Evolutionary conservation across 2,329 filamentous ascomycete species (phyloP).

Genomic region (Hypoxylon sp.): DNA sequence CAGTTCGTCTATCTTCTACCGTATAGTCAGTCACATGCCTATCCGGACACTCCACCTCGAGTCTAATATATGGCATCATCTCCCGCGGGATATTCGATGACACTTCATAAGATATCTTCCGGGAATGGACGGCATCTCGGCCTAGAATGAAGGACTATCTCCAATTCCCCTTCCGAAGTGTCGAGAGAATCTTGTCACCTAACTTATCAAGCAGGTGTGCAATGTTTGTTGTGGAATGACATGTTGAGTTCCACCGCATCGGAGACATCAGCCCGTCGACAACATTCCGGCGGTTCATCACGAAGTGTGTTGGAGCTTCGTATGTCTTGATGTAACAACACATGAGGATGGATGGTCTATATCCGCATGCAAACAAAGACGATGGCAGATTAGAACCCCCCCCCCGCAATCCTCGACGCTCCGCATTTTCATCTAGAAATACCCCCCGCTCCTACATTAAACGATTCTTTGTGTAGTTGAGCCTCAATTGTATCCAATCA

Average conservation of each 20-base stretch:
- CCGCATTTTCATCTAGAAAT: slow-evolving; percentile 29
- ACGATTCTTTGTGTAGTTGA: slow-evolving; percentile 34
- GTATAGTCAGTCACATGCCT: slow-evolving; percentile 30
- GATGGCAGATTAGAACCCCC: slow-evolving; percentile 12
- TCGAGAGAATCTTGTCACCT: slow-evolving; percentile 19
- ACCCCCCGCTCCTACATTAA: slow-evolving; percentile 24
- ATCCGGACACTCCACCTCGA: slow-evolving; percentile 23
- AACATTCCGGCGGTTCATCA: slow-evolving; percentile 45
- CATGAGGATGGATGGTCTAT: slow-evolving; percentile 20
- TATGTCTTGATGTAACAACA: slow-evolving; percentile 11
- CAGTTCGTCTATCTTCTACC: slow-evolving; percentile 17
- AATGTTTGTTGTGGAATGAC: slow-evolving; percentile 33
- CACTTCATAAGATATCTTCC: slow-evolving; percentile 20
- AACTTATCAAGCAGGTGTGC: slow-evolving; percentile 36
- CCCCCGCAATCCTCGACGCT: slow-evolving; percentile 41
- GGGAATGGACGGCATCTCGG: slow-evolving; percentile 38
- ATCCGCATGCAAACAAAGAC: slow-evolving; percentile 40
- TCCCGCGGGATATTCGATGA: slow-evolving; percentile 14
- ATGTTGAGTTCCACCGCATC: slow-evolving; percentile 35
- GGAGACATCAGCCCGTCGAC: slow-evolving; percentile 37
- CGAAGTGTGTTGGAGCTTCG: slow-evolving; percentile 31
- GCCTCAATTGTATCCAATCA: slow-evolving; percentile 38
- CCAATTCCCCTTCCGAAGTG: slow-evolving; percentile 9
- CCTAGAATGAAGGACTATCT: slow-evolving; percentile 32
- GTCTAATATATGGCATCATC: slow-evolving; percentile 25